Conservation (phyloP, 768 basidiomycete species). For the Chalciporus sphaerocephalus region DNA sequence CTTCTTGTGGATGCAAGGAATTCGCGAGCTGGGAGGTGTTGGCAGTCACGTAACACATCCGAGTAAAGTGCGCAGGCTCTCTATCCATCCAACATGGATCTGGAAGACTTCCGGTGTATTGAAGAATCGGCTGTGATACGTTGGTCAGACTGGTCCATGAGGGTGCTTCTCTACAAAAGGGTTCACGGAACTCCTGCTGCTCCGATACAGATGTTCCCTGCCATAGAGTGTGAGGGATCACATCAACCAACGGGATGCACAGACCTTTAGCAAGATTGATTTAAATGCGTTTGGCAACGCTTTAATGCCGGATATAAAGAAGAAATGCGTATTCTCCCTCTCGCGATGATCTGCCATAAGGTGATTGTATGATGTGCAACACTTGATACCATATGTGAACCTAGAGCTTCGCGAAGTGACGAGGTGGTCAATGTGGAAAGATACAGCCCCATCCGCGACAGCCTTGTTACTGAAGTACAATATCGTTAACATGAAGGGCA, state of each 20-base stretch:
- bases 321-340: constrained; percentile 24
- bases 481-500: background rate
- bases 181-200: constrained; percentile 16
- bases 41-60: constrained; percentile 1
- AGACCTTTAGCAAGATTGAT: constrained; percentile 35
- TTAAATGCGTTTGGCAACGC: constrained; percentile 33
- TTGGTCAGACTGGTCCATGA: too few relatives aligned
- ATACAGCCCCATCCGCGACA: constrained; percentile 46
- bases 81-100: background rate
- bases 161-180: too few relatives aligned
- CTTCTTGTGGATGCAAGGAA: background rate
- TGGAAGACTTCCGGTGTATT: constrained; percentile 8
- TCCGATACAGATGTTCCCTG: constrained; percentile 19
- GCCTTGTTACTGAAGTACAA: constrained; percentile 36
- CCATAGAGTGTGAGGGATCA: background rate
- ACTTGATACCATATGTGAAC: constrained; percentile 36
- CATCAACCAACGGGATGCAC: fast-evolving
- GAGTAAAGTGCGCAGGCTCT: background rate
- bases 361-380: constrained; percentile 24
- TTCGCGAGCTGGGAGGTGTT: constrained; percentile 11
- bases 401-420: constrained; percentile 42
- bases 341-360: constrained; percentile 34
- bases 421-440: constrained; percentile 41
- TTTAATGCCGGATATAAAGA: constrained; percentile 24
- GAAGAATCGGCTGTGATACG: constrained; percentile 16